Evolutionary conservation across 345 rosid species (phyloP).

Genomic region (Viola odorata): DNA sequence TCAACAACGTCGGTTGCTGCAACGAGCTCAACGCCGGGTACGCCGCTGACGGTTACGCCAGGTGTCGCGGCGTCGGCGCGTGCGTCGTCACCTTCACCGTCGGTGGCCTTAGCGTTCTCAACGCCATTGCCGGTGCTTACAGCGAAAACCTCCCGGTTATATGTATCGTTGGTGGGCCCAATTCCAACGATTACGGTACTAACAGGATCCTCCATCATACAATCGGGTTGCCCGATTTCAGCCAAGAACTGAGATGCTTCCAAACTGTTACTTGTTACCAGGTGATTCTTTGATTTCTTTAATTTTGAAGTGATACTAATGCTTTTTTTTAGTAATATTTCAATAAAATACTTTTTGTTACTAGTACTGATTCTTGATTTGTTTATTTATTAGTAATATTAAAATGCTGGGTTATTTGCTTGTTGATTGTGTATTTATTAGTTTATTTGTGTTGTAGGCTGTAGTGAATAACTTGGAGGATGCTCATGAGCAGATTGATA

Average conservation of each 20-base stretch:
- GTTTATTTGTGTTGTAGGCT: constrained; percentile 33
- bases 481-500: constrained; percentile 67
- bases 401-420: neutral
- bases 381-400: neutral
- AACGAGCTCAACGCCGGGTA: constrained; percentile 85
- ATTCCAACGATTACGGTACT: constrained; percentile 80
- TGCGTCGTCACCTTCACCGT: constrained; percentile 83
- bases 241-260: constrained; percentile 66
- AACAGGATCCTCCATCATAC: constrained; percentile 77
- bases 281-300: constrained; percentile 21
- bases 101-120: constrained; percentile 69
- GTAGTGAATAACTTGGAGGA: constrained; percentile 75
- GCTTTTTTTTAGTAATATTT: neutral
- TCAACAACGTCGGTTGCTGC: constrained; percentile 62
- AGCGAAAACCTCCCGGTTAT: constrained; percentile 74
- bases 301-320: neutral
- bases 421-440: neutral
- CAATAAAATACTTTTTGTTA: too few relatives aligned
- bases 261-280: constrained; percentile 69
- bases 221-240: constrained; percentile 67
- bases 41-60: constrained; percentile 74
- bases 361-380: neutral
- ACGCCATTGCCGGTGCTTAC: constrained; percentile 78
- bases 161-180: constrained; percentile 84
- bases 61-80: constrained; percentile 73